A percentile compares a stretch with the other conserved stretches of the same genome.
These are phyloP conservation scores for Omphalotus guepiniiformis DNA, from an alignment of 768 basidiomycete genomes.

Conservation along the genomic window DNA sequence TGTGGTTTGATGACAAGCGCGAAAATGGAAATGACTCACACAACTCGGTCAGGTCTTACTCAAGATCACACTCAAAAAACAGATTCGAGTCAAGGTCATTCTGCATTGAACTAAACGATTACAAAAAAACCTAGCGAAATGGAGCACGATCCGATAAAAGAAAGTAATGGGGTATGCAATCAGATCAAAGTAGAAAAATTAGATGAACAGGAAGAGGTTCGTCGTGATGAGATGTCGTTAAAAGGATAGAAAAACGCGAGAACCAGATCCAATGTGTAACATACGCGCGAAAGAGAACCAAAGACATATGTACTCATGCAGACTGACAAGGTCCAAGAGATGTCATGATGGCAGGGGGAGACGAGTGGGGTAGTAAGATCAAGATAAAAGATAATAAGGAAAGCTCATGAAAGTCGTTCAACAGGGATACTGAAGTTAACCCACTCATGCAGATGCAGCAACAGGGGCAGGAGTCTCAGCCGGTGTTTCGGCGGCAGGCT, in stretches of 20 bases:
- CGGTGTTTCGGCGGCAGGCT: slow-evolving; percentile 28
- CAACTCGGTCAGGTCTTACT: not conserved
- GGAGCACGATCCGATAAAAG: slow-evolving; percentile 54
- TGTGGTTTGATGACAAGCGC: not conserved
- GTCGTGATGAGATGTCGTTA: slow-evolving; percentile 64
- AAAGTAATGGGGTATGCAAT: slow-evolving; percentile 59
- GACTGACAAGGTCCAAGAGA: slow-evolving; percentile 29
- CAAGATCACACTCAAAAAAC: not conserved
- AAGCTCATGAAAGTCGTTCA: slow-evolving; percentile 43
- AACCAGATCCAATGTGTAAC: slow-evolving; percentile 59
- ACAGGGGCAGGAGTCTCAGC: slow-evolving; percentile 50
- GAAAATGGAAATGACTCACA: not conserved
- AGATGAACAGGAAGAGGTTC: slow-evolving; percentile 60
- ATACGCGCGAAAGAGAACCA: slow-evolving; percentile 30
- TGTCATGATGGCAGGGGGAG: slow-evolving; percentile 36
- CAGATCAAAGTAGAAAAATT: slow-evolving; percentile 62
- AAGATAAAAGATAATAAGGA: slow-evolving; percentile 27
- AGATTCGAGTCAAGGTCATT: slow-evolving; percentile 3
- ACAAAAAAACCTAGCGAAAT: slow-evolving; percentile 56
- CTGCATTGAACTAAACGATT: slow-evolving; percentile 40
- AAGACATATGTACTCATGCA: slow-evolving; percentile 28
- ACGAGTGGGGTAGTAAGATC: slow-evolving; percentile 30
- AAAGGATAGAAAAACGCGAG: slow-evolving; percentile 38
- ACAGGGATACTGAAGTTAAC: slow-evolving; percentile 23
- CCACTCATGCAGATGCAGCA: slow-evolving; percentile 71